Percentiles rank a stretch among this genome's conserved stretches.
These are phyloP conservation scores for Blastobotrys raffinosifermentans DNA, from an alignment of 1,139 yeast genomes.

Conservation along the genomic window DNA sequence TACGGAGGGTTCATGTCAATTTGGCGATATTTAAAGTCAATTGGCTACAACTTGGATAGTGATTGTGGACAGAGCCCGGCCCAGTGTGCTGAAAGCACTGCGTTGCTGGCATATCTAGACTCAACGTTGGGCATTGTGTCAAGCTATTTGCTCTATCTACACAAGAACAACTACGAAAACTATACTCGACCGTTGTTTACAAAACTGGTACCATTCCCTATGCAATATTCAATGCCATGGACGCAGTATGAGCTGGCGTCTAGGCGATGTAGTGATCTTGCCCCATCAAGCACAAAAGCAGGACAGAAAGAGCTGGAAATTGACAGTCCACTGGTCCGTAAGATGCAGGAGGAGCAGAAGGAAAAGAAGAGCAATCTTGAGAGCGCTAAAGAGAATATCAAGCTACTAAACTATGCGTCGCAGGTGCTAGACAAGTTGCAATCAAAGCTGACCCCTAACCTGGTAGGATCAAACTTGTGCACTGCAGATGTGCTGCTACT, in stretches of 20 bases:
- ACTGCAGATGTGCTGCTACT: constrained; percentile 23
- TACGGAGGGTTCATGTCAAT: constrained; percentile 48
- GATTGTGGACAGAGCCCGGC: constrained; percentile 15
- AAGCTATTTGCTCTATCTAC: constrained; percentile 56
- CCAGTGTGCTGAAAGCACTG: constrained; percentile 23
- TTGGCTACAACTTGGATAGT: constrained; percentile 20
- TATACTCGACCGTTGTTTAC: constrained; percentile 59
- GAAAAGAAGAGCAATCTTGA: constrained; percentile 41
- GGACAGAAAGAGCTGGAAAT: constrained; percentile 11
- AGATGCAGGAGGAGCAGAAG: constrained; percentile 40
- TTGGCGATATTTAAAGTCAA: constrained; percentile 32
- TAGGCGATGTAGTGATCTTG: constrained; percentile 36
- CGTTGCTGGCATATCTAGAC: constrained; percentile 38
- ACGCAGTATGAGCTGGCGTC: constrained; percentile 45
- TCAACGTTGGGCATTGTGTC: constrained; percentile 46
- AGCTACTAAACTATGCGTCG: constrained; percentile 43
- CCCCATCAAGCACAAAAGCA: constrained; percentile 9
- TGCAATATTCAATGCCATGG: constrained; percentile 76
- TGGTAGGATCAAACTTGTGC: background rate
- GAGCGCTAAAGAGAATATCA: constrained; percentile 48
- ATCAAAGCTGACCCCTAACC: background rate
- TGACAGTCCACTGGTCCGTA: constrained; percentile 27
- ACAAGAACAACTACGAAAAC: constrained; percentile 56
- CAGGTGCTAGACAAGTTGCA: constrained; percentile 19
- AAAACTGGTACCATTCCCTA: constrained; percentile 65